Evolutionary conservation across 2,329 filamentous ascomycete genomes (phyloP).

Genomic region (Cytospora leucostoma): DNA sequence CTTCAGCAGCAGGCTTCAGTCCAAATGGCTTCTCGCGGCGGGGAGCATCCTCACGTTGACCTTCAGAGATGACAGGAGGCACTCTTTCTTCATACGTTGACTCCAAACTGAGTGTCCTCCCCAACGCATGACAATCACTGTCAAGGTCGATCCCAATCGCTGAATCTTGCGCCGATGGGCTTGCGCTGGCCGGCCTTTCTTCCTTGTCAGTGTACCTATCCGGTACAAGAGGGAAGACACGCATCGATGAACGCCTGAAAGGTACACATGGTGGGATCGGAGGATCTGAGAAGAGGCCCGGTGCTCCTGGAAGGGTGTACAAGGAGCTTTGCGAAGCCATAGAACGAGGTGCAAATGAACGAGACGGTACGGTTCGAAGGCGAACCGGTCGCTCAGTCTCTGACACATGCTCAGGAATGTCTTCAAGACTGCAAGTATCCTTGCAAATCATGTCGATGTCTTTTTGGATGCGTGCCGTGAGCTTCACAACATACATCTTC

Average conservation of each 20-base stretch:
- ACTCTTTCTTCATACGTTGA: background rate
- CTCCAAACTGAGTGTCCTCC: conserved; percentile 2
- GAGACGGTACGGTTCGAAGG: conserved; percentile 7
- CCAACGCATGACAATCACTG: background rate
- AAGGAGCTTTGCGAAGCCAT: background rate
- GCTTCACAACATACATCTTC: conserved; percentile 41
- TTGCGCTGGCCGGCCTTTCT: background rate
- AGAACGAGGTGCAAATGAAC: conserved; percentile 15
- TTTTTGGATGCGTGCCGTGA: conserved; percentile 48
- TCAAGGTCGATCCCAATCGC: background rate
- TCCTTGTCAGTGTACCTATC: conserved; percentile 22
- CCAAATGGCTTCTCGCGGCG: background rate
- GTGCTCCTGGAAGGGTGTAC: conserved; percentile 8
- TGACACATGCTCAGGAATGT: conserved; percentile 34
- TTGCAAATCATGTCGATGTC: conserved; percentile 53
- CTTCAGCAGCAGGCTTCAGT: conserved; percentile 21
- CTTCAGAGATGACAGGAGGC: background rate
- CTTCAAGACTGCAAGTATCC: conserved; percentile 51
- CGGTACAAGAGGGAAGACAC: conserved; percentile 32
- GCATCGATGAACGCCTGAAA: conserved; percentile 10
- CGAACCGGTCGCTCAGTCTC: conserved; percentile 18
- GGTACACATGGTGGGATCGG: background rate
- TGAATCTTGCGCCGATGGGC: background rate
- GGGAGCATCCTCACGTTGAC: background rate
- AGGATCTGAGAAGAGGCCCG: conserved; percentile 9